Conservation (phyloP, 192 early-diverging fungal species). For the Funneliformis mosseae region DNA sequence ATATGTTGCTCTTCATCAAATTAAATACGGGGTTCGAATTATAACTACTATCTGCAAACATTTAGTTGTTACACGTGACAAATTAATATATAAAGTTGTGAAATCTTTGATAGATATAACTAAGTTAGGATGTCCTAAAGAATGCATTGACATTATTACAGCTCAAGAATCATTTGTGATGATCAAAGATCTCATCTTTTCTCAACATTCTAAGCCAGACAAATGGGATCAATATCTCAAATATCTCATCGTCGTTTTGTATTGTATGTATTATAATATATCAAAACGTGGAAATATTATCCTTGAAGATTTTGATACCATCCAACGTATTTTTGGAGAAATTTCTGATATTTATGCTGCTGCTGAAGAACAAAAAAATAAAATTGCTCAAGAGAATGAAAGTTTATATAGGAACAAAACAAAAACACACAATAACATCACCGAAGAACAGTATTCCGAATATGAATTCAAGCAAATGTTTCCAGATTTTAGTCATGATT, state of each 20-base stretch:
- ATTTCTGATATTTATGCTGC: slow-evolving; percentile 64
- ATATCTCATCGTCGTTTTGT: slow-evolving; percentile 51
- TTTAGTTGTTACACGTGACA: background rate
- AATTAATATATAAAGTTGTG: background rate
- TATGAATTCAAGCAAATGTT: slow-evolving; percentile 75
- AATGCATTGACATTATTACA: slow-evolving; percentile 47
- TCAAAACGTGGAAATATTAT: slow-evolving; percentile 47
- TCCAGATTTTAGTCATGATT: slow-evolving; percentile 86
- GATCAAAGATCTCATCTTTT: slow-evolving; percentile 52
- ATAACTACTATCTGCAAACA: slow-evolving; percentile 40
- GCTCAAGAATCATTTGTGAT: slow-evolving; percentile 41
- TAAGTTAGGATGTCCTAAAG: slow-evolving; percentile 39
- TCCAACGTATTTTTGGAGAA: slow-evolving; percentile 59
- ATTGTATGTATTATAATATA: slow-evolving; percentile 45
- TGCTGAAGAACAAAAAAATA: slow-evolving; percentile 59
- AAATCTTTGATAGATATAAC: slow-evolving; percentile 39
- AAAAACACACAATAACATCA: slow-evolving; percentile 46
- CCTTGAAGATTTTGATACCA: slow-evolving; percentile 41
- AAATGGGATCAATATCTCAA: slow-evolving; percentile 59
- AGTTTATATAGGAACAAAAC: slow-evolving; percentile 57
- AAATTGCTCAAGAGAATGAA: slow-evolving; percentile 53
- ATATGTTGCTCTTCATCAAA: slow-evolving; percentile 66
- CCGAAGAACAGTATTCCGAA: slow-evolving; percentile 71
- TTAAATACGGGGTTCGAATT: slow-evolving; percentile 75
- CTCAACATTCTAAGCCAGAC: slow-evolving; percentile 37